A percentile compares a stretch with the other conserved stretches of the same genome.
Evolutionary conservation across 306 rosid genomes (phyloP).

Genomic region (Inga laurina): DNA sequence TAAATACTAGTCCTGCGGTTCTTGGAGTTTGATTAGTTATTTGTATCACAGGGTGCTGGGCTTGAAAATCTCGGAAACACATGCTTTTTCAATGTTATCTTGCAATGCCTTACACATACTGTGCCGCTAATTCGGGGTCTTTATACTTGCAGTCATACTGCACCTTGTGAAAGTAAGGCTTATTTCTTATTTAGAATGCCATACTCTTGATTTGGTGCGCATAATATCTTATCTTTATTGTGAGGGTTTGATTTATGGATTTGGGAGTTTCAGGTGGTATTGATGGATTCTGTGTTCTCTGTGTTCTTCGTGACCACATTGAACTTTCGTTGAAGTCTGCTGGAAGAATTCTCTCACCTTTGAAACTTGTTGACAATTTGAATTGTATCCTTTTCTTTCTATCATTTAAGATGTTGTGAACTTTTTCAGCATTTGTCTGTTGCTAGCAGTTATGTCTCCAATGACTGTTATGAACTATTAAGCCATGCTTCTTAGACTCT

Average conservation of each 20-base stretch:
- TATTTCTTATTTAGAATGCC: background rate
- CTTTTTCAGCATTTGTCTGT: background rate
- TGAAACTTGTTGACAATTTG: slow-evolving; percentile 62
- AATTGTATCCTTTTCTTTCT: slow-evolving; percentile 62
- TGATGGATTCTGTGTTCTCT: slow-evolving; percentile 66
- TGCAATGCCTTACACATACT: slow-evolving; percentile 91
- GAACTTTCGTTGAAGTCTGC: slow-evolving; percentile 47
- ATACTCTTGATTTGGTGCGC: background rate
- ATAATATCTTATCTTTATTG: background rate
- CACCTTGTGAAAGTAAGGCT: slow-evolving; percentile 51
- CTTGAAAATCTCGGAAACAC: slow-evolving; percentile 81
- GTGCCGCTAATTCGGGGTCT: slow-evolving; percentile 73
- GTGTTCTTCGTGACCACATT: slow-evolving; percentile 61
- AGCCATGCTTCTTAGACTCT: background rate
- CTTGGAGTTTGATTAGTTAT: slow-evolving; percentile 13
- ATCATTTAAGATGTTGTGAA: background rate
- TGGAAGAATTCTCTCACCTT: slow-evolving; percentile 58
- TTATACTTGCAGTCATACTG: slow-evolving; percentile 45
- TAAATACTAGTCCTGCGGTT: background rate
- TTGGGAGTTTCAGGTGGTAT: slow-evolving; percentile 53
- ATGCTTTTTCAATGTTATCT: slow-evolving; percentile 77
- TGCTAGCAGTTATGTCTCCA: background rate
- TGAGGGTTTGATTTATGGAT: slow-evolving; percentile 8
- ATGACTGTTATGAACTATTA: background rate
- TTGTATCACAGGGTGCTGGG: slow-evolving; percentile 76